Evolutionary conservation across 768 basidiomycete species (phyloP).

Genomic region (Nidularia pulvinata): DNA sequence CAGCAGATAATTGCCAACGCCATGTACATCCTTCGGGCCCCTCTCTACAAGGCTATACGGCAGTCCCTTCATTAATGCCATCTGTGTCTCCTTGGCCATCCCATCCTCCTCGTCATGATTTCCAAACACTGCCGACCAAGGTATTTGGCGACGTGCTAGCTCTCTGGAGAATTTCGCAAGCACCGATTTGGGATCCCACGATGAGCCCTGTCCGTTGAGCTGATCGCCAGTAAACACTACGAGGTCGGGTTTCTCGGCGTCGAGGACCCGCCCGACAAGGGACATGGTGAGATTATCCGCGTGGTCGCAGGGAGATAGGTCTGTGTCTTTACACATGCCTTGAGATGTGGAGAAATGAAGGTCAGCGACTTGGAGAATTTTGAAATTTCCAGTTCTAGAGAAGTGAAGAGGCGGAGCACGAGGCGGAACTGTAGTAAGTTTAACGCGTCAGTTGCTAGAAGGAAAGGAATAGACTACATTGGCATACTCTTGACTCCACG

Average conservation of each 20-base stretch:
- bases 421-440: slow-evolving; percentile 51
- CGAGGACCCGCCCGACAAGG: slow-evolving; percentile 70
- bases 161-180: slow-evolving; percentile 86
- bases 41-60: slow-evolving; percentile 84
- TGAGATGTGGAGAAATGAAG: slow-evolving; percentile 87
- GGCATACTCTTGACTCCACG: slow-evolving; percentile 72
- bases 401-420: slow-evolving; percentile 82
- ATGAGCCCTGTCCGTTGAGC: slow-evolving; percentile 87
- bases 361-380: slow-evolving; percentile 90
- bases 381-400: slow-evolving; percentile 81
- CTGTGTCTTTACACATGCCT: slow-evolving; percentile 78
- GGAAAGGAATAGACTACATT: neutral
- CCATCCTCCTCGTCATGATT: slow-evolving; percentile 91
- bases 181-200: slow-evolving; percentile 88
- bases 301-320: slow-evolving; percentile 49
- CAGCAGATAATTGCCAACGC: slow-evolving; percentile 89
- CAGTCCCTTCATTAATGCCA: slow-evolving; percentile 70
- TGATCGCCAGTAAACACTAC: slow-evolving; percentile 95
- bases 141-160: slow-evolving; percentile 73
- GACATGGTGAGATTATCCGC: slow-evolving; percentile 83
- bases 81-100: slow-evolving; percentile 58
- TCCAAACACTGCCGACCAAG: slow-evolving; percentile 93
- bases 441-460: slow-evolving; percentile 3
- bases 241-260: slow-evolving; percentile 84
- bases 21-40: slow-evolving; percentile 85